A percentile compares a stretch with the other conserved stretches of the same genome.
Evolutionary conservation across 192 early-diverging fungal species (phyloP).

Genomic region (Haplosporangium gracile): DNA sequence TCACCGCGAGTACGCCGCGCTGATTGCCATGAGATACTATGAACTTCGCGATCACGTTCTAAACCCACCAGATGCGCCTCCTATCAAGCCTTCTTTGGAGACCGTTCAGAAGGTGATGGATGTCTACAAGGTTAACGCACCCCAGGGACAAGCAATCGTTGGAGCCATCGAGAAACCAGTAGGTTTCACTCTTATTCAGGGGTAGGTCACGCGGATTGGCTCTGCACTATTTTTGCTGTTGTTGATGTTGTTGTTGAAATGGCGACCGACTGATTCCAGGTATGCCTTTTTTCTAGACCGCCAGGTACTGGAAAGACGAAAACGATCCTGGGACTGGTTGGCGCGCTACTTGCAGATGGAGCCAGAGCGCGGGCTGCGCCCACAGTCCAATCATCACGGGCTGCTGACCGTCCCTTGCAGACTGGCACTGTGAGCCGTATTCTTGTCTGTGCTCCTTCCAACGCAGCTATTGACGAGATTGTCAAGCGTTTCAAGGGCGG

Average conservation of each 20-base stretch:
- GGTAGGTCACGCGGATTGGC: constrained; percentile 41
- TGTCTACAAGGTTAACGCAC: constrained; percentile 87
- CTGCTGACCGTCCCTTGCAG: constrained; percentile 18
- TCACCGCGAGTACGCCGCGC: constrained; percentile 86
- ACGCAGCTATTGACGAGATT: constrained; percentile 97
- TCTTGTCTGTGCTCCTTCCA: constrained; percentile 94
- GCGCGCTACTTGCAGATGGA: constrained; percentile 67
- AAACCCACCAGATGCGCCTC: constrained; percentile 56
- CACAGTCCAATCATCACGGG: constrained; percentile 16
- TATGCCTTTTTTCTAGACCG: constrained; percentile 50
- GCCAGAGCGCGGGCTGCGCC: constrained; percentile 16
- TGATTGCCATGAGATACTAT: constrained; percentile 75
- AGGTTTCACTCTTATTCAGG: constrained; percentile 94
- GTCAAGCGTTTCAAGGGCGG: constrained; percentile 87
- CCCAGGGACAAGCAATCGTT: constrained; percentile 90
- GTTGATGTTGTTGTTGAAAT: neutral
- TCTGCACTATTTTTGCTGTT: neutral
- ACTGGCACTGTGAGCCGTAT: constrained; percentile 68
- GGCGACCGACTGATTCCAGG: neutral
- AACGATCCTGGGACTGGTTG: constrained; percentile 89
- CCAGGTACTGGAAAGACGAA: constrained; percentile 80
- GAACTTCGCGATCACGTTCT: constrained; percentile 76
- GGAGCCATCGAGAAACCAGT: constrained; percentile 69
- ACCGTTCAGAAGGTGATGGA: constrained; percentile 63
- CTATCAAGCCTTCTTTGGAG: constrained; percentile 40